These are phyloP conservation scores for Cercospora sp. DNA, from an alignment of 2,329 filamentous ascomycete species.

Conservation along the genomic window DNA sequence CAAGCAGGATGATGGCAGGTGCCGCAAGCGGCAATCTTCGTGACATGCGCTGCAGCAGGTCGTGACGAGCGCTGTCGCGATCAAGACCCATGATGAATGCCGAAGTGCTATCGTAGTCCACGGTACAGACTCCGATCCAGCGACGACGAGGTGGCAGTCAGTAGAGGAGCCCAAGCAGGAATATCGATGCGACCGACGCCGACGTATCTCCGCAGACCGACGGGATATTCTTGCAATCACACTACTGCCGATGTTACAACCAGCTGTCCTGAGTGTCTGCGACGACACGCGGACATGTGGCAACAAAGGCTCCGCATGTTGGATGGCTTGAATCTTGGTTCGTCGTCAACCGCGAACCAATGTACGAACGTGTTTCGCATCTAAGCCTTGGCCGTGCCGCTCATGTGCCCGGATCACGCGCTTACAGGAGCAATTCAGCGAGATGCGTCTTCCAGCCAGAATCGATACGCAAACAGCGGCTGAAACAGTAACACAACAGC, in stretches of 20 bases:
- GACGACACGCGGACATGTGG: slow-evolving; percentile 1
- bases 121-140: neutral
- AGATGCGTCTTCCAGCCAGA: neutral
- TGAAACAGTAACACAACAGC: slow-evolving; percentile 8
- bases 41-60: too few relatives aligned
- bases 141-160: neutral
- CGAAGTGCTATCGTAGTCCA: neutral
- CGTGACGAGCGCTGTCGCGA: neutral
- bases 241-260: neutral
- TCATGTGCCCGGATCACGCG: slow-evolving; percentile 7
- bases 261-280: neutral
- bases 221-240: neutral
- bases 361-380: slow-evolving; percentile 8
- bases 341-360: neutral
- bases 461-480: neutral
- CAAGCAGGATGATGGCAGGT: neutral
- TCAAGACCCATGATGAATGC: neutral
- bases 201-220: neutral
- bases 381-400: slow-evolving; percentile 1
- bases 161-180: neutral
- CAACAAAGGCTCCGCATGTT: neutral
- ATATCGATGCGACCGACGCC: neutral
- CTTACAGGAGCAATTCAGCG: neutral
- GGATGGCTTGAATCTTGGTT: slow-evolving; percentile 6
- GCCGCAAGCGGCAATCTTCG: neutral